A percentile compares a stretch with the other conserved stretches of the same genome.
phyloP scores from a whole-genome alignment of 106 monocot species.

The Gastrodia elata region DNA sequence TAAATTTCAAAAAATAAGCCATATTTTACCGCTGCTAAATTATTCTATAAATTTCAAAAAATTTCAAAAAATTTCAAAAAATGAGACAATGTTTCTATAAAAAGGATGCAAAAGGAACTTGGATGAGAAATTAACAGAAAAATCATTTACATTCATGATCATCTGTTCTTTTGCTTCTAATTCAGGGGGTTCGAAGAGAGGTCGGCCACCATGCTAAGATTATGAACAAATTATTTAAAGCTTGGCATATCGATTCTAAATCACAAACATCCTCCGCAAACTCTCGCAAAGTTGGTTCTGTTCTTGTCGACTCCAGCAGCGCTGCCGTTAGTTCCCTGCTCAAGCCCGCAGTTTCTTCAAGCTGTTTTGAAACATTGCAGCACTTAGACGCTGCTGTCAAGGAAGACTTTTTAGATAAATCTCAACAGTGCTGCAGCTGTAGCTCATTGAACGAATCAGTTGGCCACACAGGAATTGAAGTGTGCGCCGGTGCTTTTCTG shows the following conservation, averaged over 20 bases:
- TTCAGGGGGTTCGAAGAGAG: slow-evolving; percentile 58
- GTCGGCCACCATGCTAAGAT: slow-evolving; percentile 50
- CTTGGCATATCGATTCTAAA: slow-evolving; percentile 14
- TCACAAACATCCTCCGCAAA: slow-evolving; percentile 16
- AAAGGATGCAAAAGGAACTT: too few relatives aligned
- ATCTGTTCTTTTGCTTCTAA: neutral
- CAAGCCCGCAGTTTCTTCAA: slow-evolving; percentile 2
- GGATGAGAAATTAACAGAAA: too few relatives aligned
- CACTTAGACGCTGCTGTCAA: slow-evolving; percentile 12
- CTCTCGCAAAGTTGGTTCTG: slow-evolving; percentile 18
- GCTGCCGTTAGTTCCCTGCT: neutral
- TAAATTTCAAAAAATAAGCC: too few relatives aligned
- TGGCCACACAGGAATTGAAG: slow-evolving; percentile 58
- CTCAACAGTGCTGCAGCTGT: neutral
- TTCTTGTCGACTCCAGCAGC: slow-evolving; percentile 13
- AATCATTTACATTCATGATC: too few relatives aligned
- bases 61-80: too few relatives aligned
- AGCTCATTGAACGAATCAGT: slow-evolving; percentile 45
- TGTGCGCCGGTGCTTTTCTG: slow-evolving; percentile 44
- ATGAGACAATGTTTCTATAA: too few relatives aligned
- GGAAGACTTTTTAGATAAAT: slow-evolving; percentile 7
- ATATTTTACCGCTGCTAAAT: too few relatives aligned
- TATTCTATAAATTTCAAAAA: too few relatives aligned
- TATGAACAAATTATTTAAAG: slow-evolving; percentile 28
- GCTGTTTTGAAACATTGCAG: neutral